These are phyloP conservation scores for Trichoderma harzianum DNA, from an alignment of 2,329 filamentous ascomycete genomes.

Conservation along the genomic window DNA sequence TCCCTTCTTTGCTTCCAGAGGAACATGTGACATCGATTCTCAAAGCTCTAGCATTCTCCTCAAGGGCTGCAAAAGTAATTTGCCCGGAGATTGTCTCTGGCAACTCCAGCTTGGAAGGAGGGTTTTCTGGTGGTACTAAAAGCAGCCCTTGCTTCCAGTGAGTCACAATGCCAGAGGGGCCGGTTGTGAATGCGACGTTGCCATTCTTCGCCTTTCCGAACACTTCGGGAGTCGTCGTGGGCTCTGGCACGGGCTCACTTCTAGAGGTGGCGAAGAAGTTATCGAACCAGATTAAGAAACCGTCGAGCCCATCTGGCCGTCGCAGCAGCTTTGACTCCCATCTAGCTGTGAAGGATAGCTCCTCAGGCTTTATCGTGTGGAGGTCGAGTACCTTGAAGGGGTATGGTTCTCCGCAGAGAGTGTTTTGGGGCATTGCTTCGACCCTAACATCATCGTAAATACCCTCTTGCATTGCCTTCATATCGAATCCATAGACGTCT, in stretches of 20 bases:
- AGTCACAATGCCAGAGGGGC: slow-evolving; percentile 70
- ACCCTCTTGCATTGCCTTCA: slow-evolving; percentile 81
- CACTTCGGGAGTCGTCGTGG: slow-evolving; percentile 55
- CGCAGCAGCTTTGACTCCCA: slow-evolving; percentile 61
- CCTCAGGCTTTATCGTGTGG: slow-evolving; percentile 65
- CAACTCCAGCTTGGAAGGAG: slow-evolving; percentile 45
- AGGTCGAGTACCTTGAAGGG: slow-evolving; percentile 75
- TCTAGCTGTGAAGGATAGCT: slow-evolving; percentile 70
- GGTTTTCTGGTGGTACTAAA: slow-evolving; percentile 59
- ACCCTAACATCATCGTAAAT: slow-evolving; percentile 82
- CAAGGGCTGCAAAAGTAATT: slow-evolving; percentile 66
- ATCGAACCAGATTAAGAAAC: slow-evolving; percentile 91
- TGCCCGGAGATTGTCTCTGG: slow-evolving; percentile 61
- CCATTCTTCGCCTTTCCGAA: slow-evolving; percentile 58
- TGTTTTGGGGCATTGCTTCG: slow-evolving; percentile 61
- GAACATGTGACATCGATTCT: slow-evolving; percentile 64
- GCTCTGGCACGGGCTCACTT: slow-evolving; percentile 46
- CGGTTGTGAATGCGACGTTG: slow-evolving; percentile 83
- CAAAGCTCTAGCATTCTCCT: slow-evolving; percentile 66
- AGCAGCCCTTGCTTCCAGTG: slow-evolving; percentile 89
- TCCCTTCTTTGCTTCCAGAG: slow-evolving; percentile 36
- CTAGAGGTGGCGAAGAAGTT: slow-evolving; percentile 76
- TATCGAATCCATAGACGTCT: slow-evolving; percentile 91
- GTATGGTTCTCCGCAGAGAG: slow-evolving; percentile 56
- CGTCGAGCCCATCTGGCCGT: slow-evolving; percentile 71